These are phyloP conservation scores for Rosa multiflora DNA, from an alignment of 306 rosid species.

Conservation along the genomic window DNA sequence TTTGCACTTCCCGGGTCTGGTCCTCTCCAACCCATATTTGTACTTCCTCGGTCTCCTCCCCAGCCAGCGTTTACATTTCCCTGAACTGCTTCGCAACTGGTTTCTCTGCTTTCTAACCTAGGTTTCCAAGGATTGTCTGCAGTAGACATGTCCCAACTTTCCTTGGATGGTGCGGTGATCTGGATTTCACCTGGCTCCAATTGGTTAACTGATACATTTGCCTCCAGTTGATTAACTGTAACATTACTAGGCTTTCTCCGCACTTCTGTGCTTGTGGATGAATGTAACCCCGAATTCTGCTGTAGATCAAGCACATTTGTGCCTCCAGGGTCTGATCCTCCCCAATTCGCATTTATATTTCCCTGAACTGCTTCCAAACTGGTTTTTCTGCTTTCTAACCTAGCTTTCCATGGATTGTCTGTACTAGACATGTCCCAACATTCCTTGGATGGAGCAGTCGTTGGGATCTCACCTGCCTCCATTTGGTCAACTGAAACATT, in stretches of 20 bases:
- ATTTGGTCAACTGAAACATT: slow-evolving; percentile 55
- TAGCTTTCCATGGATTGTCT: slow-evolving; percentile 60
- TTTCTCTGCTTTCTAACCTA: slow-evolving; percentile 48
- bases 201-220: neutral
- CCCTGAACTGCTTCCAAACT: slow-evolving; percentile 52
- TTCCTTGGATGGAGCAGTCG: slow-evolving; percentile 37
- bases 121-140: slow-evolving; percentile 57
- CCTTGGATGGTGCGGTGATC: slow-evolving; percentile 37
- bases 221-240: neutral
- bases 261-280: neutral
- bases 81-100: slow-evolving; percentile 52
- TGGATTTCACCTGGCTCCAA: slow-evolving; percentile 33
- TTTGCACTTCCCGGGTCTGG: slow-evolving; percentile 39
- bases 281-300: neutral
- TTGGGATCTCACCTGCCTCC: slow-evolving; percentile 46
- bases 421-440: slow-evolving; percentile 49
- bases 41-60: slow-evolving; percentile 42
- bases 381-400: slow-evolving; percentile 47
- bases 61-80: slow-evolving; percentile 39
- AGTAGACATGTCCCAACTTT: slow-evolving; percentile 45
- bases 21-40: slow-evolving; percentile 48
- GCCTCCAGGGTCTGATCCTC: slow-evolving; percentile 40
- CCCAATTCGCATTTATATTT: slow-evolving; percentile 38
- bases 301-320: slow-evolving; percentile 17
- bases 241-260: neutral